phyloP scores from a whole-genome alignment of 176 grass and related monocot genomes.

The Carex cristatella region DNA sequence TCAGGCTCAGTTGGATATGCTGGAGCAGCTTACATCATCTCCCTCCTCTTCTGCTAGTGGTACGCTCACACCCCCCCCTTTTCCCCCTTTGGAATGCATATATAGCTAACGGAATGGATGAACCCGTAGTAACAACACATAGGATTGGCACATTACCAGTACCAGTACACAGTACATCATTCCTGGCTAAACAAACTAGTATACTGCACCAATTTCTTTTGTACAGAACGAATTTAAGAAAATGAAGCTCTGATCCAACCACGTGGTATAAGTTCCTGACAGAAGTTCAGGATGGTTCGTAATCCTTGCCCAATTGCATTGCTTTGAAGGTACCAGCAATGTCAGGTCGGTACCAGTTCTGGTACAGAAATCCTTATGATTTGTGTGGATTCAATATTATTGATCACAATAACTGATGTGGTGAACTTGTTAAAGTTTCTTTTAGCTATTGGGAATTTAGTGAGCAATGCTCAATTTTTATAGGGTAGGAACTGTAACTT shows the following conservation, averaged over 20 bases:
- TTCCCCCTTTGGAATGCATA: neutral
- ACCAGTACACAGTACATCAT: neutral
- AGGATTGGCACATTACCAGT: neutral
- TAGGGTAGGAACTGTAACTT: neutral
- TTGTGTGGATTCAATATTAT: neutral
- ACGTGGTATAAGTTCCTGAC: neutral
- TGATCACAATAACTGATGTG: neutral
- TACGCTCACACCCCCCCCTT: slow-evolving; percentile 12
- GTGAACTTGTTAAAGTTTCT: neutral
- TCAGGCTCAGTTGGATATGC: slow-evolving; percentile 63
- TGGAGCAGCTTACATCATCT: slow-evolving; percentile 76
- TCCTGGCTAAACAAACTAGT: neutral
- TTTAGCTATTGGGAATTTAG: neutral
- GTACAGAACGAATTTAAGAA: neutral
- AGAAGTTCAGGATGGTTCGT: neutral
- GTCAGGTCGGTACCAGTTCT: neutral
- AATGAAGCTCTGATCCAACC: neutral
- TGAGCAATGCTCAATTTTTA: too few relatives aligned
- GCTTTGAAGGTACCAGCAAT: neutral
- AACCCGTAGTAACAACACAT: neutral
- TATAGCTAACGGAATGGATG: neutral
- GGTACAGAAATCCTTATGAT: neutral
- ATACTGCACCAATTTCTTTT: neutral
- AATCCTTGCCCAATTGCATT: neutral
- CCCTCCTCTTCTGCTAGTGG: slow-evolving; percentile 31